Evolutionary conservation across 306 rosid species (phyloP).

Genomic region (Dalbergia cultrata): DNA sequence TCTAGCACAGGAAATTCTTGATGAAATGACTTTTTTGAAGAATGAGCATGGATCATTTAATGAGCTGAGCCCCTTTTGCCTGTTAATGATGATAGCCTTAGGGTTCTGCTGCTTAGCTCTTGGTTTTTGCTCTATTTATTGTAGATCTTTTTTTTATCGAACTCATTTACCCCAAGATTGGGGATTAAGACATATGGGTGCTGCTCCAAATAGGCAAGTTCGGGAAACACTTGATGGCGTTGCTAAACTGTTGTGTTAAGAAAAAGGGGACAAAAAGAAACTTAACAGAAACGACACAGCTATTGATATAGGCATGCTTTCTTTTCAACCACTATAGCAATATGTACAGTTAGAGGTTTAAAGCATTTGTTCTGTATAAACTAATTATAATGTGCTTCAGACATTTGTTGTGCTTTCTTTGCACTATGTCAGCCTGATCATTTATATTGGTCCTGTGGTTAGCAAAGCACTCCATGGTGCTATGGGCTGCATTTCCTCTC

Average conservation of each 20-base stretch:
- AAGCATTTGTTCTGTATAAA: conserved; percentile 27
- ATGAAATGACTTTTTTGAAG: conserved; percentile 24
- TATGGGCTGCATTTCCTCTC: conserved; percentile 18
- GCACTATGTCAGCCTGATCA: conserved; percentile 15
- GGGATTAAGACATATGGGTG: conserved; percentile 26
- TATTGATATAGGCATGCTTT: conserved; percentile 3
- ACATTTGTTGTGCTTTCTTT: conserved; percentile 25
- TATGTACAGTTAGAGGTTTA: conserved; percentile 8
- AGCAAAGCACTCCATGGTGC: conserved; percentile 36
- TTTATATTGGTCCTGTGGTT: conserved; percentile 28
- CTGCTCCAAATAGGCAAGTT: conserved; percentile 27
- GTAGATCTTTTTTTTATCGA: conserved; percentile 25
- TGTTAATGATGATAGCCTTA: conserved; percentile 32
- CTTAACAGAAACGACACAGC: conserved; percentile 3
- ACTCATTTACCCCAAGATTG: conserved; percentile 30
- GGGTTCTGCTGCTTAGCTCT: conserved; percentile 29
- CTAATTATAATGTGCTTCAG: conserved; percentile 20
- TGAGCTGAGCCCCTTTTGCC: conserved; percentile 30
- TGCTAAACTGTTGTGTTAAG: conserved; percentile 8
- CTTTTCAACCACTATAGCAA: conserved; percentile 2
- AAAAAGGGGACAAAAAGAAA: conserved; percentile 18
- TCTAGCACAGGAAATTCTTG: not conserved
- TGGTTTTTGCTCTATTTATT: conserved; percentile 28
- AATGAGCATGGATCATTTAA: conserved; percentile 20
- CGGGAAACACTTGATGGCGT: not conserved